Evolutionary conservation across 2,329 filamentous ascomycete genomes (phyloP).

Genomic region (Hysterium pulicare): DNA sequence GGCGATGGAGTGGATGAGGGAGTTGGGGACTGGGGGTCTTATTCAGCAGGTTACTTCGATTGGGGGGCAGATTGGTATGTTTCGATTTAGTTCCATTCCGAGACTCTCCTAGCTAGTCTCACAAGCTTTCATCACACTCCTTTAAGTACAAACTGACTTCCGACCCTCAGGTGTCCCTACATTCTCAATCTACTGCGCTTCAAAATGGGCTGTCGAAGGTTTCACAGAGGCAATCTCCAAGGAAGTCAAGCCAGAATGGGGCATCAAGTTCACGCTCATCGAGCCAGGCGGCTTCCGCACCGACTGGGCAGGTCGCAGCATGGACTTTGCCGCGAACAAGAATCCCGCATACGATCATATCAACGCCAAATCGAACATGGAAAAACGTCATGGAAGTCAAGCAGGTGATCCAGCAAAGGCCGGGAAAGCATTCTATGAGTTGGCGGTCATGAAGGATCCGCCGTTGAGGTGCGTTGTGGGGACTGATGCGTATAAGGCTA

Average conservation of each 20-base stretch:
- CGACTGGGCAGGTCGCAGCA: constrained; percentile 45
- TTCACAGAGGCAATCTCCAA: constrained; percentile 44
- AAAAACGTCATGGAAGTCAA: constrained; percentile 41
- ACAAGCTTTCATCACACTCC: background rate
- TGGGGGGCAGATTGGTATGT: constrained; percentile 44
- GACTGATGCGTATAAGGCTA: constrained; percentile 49
- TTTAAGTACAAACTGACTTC: background rate
- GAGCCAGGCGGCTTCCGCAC: constrained; percentile 48
- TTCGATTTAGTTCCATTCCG: background rate
- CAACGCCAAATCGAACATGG: constrained; percentile 41
- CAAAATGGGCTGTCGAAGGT: constrained; percentile 49
- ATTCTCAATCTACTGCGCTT: constrained; percentile 40
- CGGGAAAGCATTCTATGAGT: constrained; percentile 52
- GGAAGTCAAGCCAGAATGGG: constrained; percentile 48
- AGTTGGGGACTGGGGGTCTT: constrained; percentile 50
- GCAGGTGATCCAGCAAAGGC: constrained; percentile 52
- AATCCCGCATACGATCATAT: constrained; percentile 49
- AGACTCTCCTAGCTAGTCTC: constrained; percentile 3
- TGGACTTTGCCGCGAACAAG: constrained; percentile 46
- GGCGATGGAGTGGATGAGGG: constrained; percentile 45
- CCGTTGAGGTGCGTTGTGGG: constrained; percentile 54
- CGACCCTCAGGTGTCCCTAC: constrained; percentile 27
- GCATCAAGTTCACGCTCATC: constrained; percentile 45
- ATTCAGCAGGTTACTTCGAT: constrained; percentile 57
- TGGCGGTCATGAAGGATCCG: constrained; percentile 51